Base-by-base conservation (phyloP, 2,329 filamentous ascomycete species). In the Dactylellina haptotyla region DNA sequence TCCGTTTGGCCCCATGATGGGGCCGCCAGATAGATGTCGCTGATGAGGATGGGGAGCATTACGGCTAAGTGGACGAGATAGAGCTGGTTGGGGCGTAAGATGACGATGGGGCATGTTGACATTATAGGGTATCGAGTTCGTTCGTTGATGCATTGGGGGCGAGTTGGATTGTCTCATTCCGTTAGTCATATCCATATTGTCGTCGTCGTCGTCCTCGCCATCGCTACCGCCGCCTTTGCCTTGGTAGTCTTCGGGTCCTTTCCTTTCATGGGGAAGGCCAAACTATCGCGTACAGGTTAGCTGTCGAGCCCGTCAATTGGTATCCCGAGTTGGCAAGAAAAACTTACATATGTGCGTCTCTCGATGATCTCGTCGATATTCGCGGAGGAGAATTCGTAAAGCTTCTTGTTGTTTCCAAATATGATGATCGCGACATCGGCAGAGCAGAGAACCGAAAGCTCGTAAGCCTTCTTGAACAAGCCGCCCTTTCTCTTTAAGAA, bases 371-470 rank as follows among this genome's bases (percentile, higher is more conserved):
- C 92, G 80, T 90, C 90, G 87, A 99, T 97, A 81, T 97, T 92
- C 78, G 88, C 85, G 16, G 94, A 98, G 10, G 93, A 98, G 81
- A 97, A 99, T 82, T 99, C 93, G 82, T 98, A 97, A 25, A 99
- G 86, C 84, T 98, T 98, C 86, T 98, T 99, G 83, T 99, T 99
- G 83, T 92, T 93, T 76, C 94, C 94, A 80, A 98, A 98, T 79
- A 99, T 97, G 81, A 99, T 95, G 79, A 99, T 95, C 41, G 95
- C 95, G 77, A 99, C 95, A 81, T 99, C 95, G 80, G 99, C 95
- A 39, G 93, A 97, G 82, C 95, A 99, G 75, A 99, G 89, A 50
- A 99, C 95, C 59, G 94, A 97, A 58, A 99, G 87, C 86, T 99
- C 95, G 82, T 99, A 93, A 61, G 95, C 95, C 87, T 99, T 99